Percentiles rank a stretch among this genome's conserved stretches.
phyloP scores from a whole-genome alignment of 352 stramenopile species.

The Albugo laibachii region DNA sequence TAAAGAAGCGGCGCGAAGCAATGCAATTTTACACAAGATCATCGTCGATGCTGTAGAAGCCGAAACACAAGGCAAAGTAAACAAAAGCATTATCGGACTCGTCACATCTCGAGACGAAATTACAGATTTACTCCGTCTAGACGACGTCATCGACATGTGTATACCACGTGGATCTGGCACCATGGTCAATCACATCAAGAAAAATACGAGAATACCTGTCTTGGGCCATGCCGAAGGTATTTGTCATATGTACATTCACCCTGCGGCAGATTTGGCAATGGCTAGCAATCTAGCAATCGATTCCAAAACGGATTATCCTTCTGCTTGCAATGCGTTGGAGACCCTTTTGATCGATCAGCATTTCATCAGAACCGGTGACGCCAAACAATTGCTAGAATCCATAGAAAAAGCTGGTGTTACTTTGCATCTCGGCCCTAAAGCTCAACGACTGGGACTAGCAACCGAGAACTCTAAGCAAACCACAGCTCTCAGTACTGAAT shows the following conservation, averaged over 20 bases:
- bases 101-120: constrained; percentile 90
- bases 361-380: constrained; percentile 51
- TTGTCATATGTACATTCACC: constrained; percentile 96
- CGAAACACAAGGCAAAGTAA: constrained; percentile 75
- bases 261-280: constrained; percentile 67
- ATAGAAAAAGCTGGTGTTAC: constrained; percentile 85
- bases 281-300: constrained; percentile 87
- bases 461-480: constrained; percentile 54
- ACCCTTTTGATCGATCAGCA: constrained; percentile 89
- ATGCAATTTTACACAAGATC: constrained; percentile 83
- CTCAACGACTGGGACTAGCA: constrained; percentile 42
- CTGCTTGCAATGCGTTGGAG: constrained; percentile 95
- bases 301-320: constrained; percentile 96
- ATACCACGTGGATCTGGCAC: constrained; percentile 92
- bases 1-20: constrained; percentile 86
- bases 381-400: constrained; percentile 53
- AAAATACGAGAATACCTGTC: constrained; percentile 93
- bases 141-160: constrained; percentile 96
- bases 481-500: constrained; percentile 82
- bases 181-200: constrained; percentile 94
- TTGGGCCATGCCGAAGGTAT: constrained; percentile 96
- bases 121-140: constrained; percentile 81
- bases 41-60: constrained; percentile 87
- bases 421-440: constrained; percentile 80
- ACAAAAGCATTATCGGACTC: constrained; percentile 85